A percentile compares a stretch with the other conserved stretches of the same genome.
These are phyloP conservation scores for Scedosporium minutisporum DNA, from an alignment of 2,329 filamentous ascomycete species.

Conservation along the genomic window DNA sequence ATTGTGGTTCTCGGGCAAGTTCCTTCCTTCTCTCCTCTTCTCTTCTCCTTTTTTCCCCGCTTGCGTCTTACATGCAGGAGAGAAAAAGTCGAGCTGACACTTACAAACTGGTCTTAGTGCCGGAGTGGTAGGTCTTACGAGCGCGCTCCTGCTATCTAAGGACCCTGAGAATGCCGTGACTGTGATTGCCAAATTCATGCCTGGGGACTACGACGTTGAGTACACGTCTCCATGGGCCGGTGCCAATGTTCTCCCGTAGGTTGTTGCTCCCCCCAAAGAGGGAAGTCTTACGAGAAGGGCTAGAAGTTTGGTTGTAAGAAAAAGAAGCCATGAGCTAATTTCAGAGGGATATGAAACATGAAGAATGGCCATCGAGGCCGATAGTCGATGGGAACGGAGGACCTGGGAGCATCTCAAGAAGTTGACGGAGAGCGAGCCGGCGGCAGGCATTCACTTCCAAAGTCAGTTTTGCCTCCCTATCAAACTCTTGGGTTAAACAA, in stretches of 20 bases:
- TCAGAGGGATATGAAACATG: conserved; percentile 6
- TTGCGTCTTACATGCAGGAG: not conserved
- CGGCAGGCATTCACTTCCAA: conserved; percentile 75
- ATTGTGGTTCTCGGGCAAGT: conserved; percentile 6
- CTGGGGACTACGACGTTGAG: conserved; percentile 84
- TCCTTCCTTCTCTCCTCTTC: not conserved
- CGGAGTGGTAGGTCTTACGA: conserved; percentile 42
- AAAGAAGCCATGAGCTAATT: not conserved
- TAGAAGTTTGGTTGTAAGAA: conserved; percentile 4
- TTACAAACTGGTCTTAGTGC: conserved; percentile 21
- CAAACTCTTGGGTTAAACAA: not conserved
- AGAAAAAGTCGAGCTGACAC: not conserved
- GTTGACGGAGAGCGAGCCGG: conserved; percentile 55
- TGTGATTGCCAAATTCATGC: conserved; percentile 79
- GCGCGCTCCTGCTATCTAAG: conserved; percentile 37
- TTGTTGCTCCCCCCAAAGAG: conserved; percentile 11
- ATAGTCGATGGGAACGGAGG: conserved; percentile 48
- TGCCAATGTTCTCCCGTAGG: conserved; percentile 67
- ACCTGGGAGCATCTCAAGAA: conserved; percentile 56
- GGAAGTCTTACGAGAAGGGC: not conserved
- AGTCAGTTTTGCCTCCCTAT: conserved; percentile 25
- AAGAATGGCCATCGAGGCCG: conserved; percentile 33
- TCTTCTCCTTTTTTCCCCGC: not conserved
- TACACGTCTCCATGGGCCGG: conserved; percentile 87
- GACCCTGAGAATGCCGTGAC: conserved; percentile 45